Evolutionary conservation across 2,329 filamentous ascomycete genomes (phyloP), one percentile per base, ranked within the genome.

Genomic region (Ascochyta viciae-villosae): DNA sequence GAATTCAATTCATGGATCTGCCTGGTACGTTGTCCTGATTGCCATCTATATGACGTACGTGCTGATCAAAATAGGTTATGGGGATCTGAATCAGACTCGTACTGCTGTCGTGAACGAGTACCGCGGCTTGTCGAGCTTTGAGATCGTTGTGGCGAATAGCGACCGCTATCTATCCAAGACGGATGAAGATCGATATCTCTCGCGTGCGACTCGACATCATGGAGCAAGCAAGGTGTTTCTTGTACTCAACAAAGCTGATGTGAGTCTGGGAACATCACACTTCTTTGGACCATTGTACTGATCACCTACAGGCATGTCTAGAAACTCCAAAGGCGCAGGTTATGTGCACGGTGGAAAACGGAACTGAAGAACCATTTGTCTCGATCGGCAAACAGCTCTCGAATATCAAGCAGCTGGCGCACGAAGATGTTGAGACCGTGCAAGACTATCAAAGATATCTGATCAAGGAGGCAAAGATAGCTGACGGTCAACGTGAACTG

Each of bases 1-100:
- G 58, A 0, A 8, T 60, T 1, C 6, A 45, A 2, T 12, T 65
- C 9, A 48, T 60, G 23, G 62, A 63, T 26, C 23, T 63, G 0
- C 62, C 60, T n/a, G 60, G 62, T 51, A 46, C 2, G 24, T 26
- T 26, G 5, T 26, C 24, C 8, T 26, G 8, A 26, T 8, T 26
- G 24, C 24, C 8, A 26, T 7, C 5, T 26, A 7, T 8, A 8
- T 26, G 24, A 8, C 24, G 8, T 29, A 48, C 12, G 6, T 23
- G 23, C 41, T 52, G 12, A 61, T 12, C 19, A 4, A 4, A 27
- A 33, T 22, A 63, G 62, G 60, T 3, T 63, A 61, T 34, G 58
- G 62, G 6, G 60, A 65, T 24, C 50, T 42, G 3, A 65, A 56
- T 23, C 58, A 65, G 10, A 40, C 62, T 5, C 57, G 62, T 8